Base-by-base conservation (phyloP, 225 moss, liverwort and hornwort species). In the Marchantia paleacea region DNA sequence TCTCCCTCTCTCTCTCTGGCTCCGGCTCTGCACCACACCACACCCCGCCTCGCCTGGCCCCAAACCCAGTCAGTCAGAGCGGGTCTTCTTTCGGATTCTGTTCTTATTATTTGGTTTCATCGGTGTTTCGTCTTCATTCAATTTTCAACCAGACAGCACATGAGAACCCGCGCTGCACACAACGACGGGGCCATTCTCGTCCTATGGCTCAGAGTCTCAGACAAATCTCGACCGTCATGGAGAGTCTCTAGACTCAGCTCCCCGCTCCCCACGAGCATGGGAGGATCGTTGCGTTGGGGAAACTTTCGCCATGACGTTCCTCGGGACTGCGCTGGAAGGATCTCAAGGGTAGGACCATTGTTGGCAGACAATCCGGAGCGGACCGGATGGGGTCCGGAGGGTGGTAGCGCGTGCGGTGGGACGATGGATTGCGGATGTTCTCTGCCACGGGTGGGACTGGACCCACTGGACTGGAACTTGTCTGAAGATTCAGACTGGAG, bases 81-180 rank as follows among this genome's bases (percentile, higher is more conserved):
- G 39, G 16, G 55, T 55, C 55, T 0, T 24, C 25, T 26, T 24
- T 3, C 11, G 20, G n/a, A 13, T 70, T 47, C 19, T 70, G 12
- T 69, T 69, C 30, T 29, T 16, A 49, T 70, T 48, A 70, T 70
- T 26, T 70, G 12, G 39, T 70, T 39, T 20, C 19, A 10, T 47
- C 19, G 10, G 67, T 48, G 70, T 70, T 70, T 70, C 70, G 70
- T 70, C 70, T 7, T 70, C 70, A 70, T 70, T 70, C 39, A 39
- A 70, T 70, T 48, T 70, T 39, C 31, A 48, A 31, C 14, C 70
- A 70, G 70, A 70, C 26, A 65, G 58, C 58, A 39, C 2, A 58
- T 15, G 20, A 16, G 58, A 58, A 58, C 18, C 58, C 18, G 13
- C 16, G 55, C 55, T 12, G 12, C 14, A 20, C 58, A 6, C 15